A percentile compares a stretch with the other conserved stretches of the same genome.
Conservation (phyloP, 371 early-diverging fungal genomes). For the Apophysomyces elegans region DNA sequence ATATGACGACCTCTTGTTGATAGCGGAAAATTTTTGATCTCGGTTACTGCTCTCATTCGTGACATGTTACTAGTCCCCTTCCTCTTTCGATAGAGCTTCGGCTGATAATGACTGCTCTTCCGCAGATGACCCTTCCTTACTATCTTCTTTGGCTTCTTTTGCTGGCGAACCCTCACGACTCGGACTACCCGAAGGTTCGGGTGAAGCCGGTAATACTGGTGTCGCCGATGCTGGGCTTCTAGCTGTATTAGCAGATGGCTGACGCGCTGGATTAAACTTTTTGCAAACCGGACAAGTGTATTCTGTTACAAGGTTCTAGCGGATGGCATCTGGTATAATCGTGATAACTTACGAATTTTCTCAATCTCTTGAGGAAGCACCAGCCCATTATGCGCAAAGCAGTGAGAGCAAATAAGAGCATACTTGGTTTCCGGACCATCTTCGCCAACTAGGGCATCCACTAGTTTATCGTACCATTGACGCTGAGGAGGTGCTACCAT, state of each 20-base stretch:
- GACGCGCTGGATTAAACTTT: slow-evolving; percentile 40
- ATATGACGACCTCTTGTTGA: no score
- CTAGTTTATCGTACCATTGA: slow-evolving; percentile 83
- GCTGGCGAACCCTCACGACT: neutral
- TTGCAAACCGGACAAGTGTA: slow-evolving; percentile 59
- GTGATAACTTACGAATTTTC: slow-evolving; percentile 57
- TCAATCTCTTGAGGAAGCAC: slow-evolving; percentile 80
- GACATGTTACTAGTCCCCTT: neutral
- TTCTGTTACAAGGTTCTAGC: slow-evolving; percentile 23
- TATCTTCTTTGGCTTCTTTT: neutral
- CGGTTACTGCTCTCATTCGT: no score
- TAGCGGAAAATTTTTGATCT: no score
- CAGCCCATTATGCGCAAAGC: slow-evolving; percentile 91
- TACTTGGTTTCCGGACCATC: slow-evolving; percentile 82
- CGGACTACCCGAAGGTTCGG: neutral
- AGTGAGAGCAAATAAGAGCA: slow-evolving; percentile 88
- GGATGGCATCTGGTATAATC: neutral
- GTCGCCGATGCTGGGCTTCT: neutral
- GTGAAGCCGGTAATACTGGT: neutral
- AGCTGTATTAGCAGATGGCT: neutral
- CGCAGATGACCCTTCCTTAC: neutral
- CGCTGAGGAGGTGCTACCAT: slow-evolving; percentile 1
- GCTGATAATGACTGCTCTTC: neutral
- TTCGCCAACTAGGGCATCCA: slow-evolving; percentile 87
- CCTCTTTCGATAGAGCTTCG: neutral